Conservation (phyloP, 768 basidiomycete species). For the Sistotremastrum suecicum region DNA sequence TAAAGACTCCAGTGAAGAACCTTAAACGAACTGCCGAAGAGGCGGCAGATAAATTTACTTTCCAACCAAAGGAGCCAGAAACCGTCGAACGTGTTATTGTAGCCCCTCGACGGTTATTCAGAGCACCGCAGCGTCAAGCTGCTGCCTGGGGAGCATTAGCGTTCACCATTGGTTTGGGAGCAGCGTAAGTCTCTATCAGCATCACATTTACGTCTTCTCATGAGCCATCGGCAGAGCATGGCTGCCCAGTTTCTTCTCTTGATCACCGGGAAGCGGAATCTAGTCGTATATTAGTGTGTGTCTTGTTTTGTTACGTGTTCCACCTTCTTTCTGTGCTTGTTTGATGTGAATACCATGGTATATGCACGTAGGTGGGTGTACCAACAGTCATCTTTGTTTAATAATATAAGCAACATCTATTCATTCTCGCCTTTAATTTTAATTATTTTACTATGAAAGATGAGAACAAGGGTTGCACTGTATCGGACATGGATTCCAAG, state of each 20-base stretch:
- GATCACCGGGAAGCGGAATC: too few relatives aligned
- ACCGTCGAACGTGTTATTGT: constrained; percentile 39
- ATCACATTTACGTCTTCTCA: not conserved
- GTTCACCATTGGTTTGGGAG: constrained; percentile 72
- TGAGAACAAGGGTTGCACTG: too few relatives aligned
- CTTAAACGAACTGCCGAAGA: constrained; percentile 43
- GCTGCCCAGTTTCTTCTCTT: constrained; percentile 45
- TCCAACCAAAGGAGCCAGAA: constrained; percentile 59
- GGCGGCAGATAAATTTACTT: constrained; percentile 34
- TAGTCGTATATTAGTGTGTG: too few relatives aligned
- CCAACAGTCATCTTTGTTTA: too few relatives aligned
- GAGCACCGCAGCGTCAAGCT: constrained; percentile 58
- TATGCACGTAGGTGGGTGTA: too few relatives aligned
- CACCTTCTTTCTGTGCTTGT: too few relatives aligned
- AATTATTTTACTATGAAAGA: too few relatives aligned
- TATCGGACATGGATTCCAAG: too few relatives aligned
- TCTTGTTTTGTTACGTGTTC: too few relatives aligned
- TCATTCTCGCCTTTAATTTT: too few relatives aligned
- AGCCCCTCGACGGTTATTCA: constrained; percentile 35
- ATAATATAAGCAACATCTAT: too few relatives aligned
- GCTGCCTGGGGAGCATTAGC: constrained; percentile 75
- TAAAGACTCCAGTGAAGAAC: constrained; percentile 13
- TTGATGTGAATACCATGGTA: too few relatives aligned
- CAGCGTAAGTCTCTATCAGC: constrained; percentile 43
- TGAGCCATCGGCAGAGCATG: constrained; percentile 27